A percentile compares a stretch with the other conserved stretches of the same genome.
Conservation (phyloP, 257 asterid genomes). For the Galeopsis tetrahit region DNA sequence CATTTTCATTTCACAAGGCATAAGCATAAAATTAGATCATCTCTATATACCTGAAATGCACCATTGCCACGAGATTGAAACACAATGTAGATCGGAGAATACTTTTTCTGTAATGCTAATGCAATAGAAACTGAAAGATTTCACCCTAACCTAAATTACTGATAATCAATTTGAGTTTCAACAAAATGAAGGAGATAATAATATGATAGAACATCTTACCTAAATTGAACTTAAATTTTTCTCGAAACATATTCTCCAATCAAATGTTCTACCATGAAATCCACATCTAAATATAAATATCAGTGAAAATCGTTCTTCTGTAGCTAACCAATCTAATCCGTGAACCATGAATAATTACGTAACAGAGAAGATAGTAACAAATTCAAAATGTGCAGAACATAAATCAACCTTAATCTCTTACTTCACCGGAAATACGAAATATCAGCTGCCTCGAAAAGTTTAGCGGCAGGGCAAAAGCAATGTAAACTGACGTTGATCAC, state of each 20-base stretch:
- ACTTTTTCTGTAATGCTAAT: not conserved
- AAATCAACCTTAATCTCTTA: not conserved
- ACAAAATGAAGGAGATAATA: not conserved
- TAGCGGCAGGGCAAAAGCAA: not conserved
- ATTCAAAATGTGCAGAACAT: not conserved
- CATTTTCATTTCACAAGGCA: not conserved
- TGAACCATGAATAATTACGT: slow-evolving; percentile 6
- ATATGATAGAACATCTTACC: not conserved
- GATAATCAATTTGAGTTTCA: not conserved
- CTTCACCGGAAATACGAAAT: slow-evolving; percentile 23
- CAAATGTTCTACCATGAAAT: slow-evolving; percentile 10
- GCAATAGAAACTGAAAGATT: not conserved
- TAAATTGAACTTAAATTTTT: not conserved
- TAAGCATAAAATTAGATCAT: not conserved
- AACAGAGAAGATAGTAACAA: slow-evolving; percentile 5
- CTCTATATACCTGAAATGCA: not conserved
- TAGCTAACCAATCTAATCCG: slow-evolving; percentile 1
- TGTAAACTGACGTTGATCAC: not conserved
- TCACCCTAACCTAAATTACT: not conserved
- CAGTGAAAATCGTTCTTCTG: not conserved
- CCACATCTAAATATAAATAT: not conserved
- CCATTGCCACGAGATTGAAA: not conserved
- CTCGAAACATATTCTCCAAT: not conserved
- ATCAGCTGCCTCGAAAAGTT: slow-evolving; percentile 16
- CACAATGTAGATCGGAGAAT: not conserved